A percentile compares a stretch with the other conserved stretches of the same genome.
Conservation (phyloP, 352 stramenopile genomes). For the Paralagenidium karlingii region DNA sequence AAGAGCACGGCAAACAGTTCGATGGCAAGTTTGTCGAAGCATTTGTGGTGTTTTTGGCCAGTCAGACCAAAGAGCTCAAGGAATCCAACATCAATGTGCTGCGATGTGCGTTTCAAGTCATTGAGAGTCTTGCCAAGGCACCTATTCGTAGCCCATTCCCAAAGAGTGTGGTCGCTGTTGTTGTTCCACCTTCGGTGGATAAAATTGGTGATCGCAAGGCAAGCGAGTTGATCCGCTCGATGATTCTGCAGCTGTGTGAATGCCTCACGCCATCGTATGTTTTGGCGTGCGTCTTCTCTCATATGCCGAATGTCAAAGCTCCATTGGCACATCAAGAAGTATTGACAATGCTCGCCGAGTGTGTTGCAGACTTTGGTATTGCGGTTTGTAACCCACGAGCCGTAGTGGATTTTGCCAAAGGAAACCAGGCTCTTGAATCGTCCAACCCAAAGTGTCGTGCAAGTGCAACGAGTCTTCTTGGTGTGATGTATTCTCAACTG, state of each 20-base stretch:
- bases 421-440: constrained; percentile 50
- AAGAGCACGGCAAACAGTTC: too few relatives aligned
- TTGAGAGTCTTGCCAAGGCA: constrained; percentile 55
- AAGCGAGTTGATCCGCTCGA: constrained; percentile 42
- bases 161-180: constrained; percentile 54
- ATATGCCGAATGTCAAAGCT: constrained; percentile 69
- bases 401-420: constrained; percentile 71
- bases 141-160: constrained; percentile 43
- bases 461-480: constrained; percentile 47
- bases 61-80: constrained; percentile 78
- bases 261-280: constrained; percentile 60
- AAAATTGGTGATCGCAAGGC: constrained; percentile 79
- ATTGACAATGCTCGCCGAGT: constrained; percentile 47
- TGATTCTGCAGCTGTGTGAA: constrained; percentile 73
- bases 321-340: constrained; percentile 63
- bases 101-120: constrained; percentile 71
- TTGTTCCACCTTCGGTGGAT: constrained; percentile 53
- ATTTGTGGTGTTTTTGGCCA: constrained; percentile 53
- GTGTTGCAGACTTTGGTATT: constrained; percentile 67
- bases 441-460: constrained; percentile 70
- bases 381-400: constrained; percentile 48
- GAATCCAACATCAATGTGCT: constrained; percentile 85
- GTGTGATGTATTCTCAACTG: constrained; percentile 76
- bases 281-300: constrained; percentile 56
- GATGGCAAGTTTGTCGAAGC: too few relatives aligned